These are phyloP conservation scores for Naganishia onofrii DNA, from an alignment of 768 basidiomycete species.

Conservation along the genomic window DNA sequence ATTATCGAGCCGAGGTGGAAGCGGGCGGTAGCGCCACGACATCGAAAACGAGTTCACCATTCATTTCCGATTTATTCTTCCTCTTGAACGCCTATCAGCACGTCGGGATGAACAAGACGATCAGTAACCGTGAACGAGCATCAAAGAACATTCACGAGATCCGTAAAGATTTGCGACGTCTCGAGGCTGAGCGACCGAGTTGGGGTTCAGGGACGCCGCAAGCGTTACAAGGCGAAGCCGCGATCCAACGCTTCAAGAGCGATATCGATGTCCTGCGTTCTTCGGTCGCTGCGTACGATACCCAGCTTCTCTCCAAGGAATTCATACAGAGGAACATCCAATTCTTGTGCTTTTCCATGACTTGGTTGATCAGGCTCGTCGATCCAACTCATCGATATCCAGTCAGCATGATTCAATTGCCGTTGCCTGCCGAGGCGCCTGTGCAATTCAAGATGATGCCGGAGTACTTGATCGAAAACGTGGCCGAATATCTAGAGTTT, in stretches of 20 bases:
- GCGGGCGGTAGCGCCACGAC: not conserved
- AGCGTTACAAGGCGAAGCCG: constrained; percentile 62
- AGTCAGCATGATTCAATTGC: constrained; percentile 67
- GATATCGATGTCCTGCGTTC: constrained; percentile 69
- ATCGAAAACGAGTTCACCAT: constrained; percentile 57
- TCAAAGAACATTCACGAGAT: constrained; percentile 58
- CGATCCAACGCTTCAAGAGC: constrained; percentile 52
- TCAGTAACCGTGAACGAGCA: constrained; percentile 63
- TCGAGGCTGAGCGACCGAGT: constrained; percentile 67
- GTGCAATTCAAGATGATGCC: constrained; percentile 81
- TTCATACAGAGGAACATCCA: constrained; percentile 72
- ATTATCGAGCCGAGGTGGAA: constrained; percentile 60
- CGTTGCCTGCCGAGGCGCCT: constrained; percentile 80
- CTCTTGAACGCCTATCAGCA: constrained; percentile 82
- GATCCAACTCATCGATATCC: constrained; percentile 81
- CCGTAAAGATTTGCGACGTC: constrained; percentile 69
- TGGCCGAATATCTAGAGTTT: constrained; percentile 84
- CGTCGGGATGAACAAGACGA: constrained; percentile 78
- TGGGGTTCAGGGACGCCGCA: constrained; percentile 62
- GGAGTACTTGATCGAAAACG: constrained; percentile 90
- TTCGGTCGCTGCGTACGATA: constrained; percentile 76
- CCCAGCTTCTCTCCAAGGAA: constrained; percentile 82
- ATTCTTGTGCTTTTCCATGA: constrained; percentile 85
- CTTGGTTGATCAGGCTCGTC: constrained; percentile 86
- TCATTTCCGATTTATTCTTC: constrained; percentile 76